Base-by-base conservation (phyloP, 108 stramenopile species). In the Craspedostauros australis region DNA sequence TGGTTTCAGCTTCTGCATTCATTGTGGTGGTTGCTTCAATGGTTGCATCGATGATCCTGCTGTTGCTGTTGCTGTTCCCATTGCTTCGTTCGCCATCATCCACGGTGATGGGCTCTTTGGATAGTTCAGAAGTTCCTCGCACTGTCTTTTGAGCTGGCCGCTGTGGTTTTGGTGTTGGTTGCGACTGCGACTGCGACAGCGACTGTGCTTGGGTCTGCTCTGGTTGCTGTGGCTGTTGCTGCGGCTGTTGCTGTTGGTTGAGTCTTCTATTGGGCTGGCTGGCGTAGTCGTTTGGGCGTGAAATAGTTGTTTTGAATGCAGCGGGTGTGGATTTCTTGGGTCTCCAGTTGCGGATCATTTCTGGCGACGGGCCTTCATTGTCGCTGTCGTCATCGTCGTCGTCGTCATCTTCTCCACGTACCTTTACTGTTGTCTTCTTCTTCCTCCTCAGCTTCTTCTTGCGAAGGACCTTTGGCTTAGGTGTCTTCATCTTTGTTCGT, bases 381-480 rank as follows among this genome's bases (percentile, higher is more conserved):
- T 39, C 39, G 37, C 12, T 39, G 14, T 54, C 52, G 11, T 11
- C 53, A 19, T 31, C 32, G n/a, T 31, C 64, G 16, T 39, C 28
- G 22, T 55, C 43, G n/a, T 19, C 24, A 25, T 32, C 9, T 12
- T 36, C 30, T n/a, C n/a, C n/a, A n/a, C n/a, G n/a, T 33, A 19
- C 25, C 22, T 33, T 50, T 21, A 18, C 39, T 46, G 11, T 61
- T 54, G n/a, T 29, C 54, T 18, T 47, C 54, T 29, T 64, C 65
- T 4, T 44, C 48, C 14, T 63, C 51, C 7, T 60, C 40, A n/a
- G n/a, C n/a, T n/a, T n/a, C n/a, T n/a, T 60, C 63, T 29, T 58
- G 50, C 12, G 24, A 39, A 14, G 44, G 53, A 33, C 16, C 39
- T 22, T 8, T 19, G 34, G 6, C 39, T 19, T 12, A 16, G 39